Percentiles rank a stretch among this genome's conserved stretches.
These are phyloP conservation scores for Lepidium sativum DNA, from an alignment of 345 rosid genomes.

Conservation along the genomic window DNA sequence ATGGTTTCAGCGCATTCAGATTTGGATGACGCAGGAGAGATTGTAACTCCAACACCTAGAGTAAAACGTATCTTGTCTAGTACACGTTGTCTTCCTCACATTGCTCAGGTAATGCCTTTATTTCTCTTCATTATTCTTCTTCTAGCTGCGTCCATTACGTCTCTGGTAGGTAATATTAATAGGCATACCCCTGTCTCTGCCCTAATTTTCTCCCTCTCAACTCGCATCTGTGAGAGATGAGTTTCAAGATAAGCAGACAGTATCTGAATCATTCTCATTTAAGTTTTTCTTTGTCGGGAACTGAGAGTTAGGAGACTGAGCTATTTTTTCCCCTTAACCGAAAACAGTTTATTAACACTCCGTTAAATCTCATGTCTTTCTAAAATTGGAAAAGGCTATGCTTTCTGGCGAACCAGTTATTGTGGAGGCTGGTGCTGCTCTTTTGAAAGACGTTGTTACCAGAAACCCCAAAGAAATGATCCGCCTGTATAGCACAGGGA, in stretches of 20 bases:
- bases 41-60: conserved; percentile 98
- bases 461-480: conserved; percentile 99
- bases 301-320: not conserved
- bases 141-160: conserved; percentile 2
- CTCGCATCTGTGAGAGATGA: not conserved
- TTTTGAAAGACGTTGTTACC: conserved; percentile 89
- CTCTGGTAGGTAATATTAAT: not conserved
- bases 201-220: not conserved
- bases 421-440: conserved; percentile 91
- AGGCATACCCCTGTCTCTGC: not conserved
- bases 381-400: conserved; percentile 48
- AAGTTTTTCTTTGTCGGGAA: not conserved
- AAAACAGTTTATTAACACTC: not conserved
- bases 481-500: conserved; percentile 90
- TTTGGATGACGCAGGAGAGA: conserved; percentile 99
- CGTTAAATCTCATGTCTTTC: conserved; percentile 8
- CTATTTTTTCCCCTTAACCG: not conserved
- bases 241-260: not conserved
- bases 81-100: conserved; percentile 93
- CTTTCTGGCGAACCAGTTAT: conserved; percentile 97
- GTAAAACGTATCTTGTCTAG: conserved; percentile 94
- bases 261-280: conserved; percentile 2
- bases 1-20: conserved; percentile 99
- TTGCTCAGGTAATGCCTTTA: conserved; percentile 67
- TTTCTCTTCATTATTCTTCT: not conserved